Percentiles rank a stretch among this genome's conserved stretches.
Conservation (phyloP, 305 asterid genomes). For the Fraxinus nigra region DNA sequence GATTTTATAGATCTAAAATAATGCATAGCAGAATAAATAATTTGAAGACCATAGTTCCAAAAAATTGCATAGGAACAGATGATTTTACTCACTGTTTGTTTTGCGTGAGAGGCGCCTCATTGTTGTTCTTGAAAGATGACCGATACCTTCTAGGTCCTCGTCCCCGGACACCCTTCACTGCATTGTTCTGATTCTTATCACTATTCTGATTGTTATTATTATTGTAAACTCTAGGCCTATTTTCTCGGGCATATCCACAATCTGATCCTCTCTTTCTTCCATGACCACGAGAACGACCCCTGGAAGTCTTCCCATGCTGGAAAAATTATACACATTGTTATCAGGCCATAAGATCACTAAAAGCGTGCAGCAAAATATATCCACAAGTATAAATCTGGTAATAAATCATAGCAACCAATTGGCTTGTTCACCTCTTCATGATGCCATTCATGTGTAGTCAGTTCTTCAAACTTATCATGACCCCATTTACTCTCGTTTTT, state of each 20-base stretch:
- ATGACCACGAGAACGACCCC: conserved; percentile 74
- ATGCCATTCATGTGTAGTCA: conserved; percentile 60
- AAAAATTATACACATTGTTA: conserved; percentile 23
- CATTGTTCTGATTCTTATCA: conserved; percentile 46
- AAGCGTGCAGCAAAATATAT: neutral
- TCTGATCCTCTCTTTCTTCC: conserved; percentile 62
- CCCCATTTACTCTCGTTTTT: conserved; percentile 97
- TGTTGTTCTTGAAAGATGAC: conserved; percentile 51
- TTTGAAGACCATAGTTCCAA: neutral
- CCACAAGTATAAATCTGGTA: neutral
- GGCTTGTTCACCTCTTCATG: conserved; percentile 59
- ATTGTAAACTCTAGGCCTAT: conserved; percentile 45
- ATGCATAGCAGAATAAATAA: conserved; percentile 13
- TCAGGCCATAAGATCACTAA: conserved; percentile 10
- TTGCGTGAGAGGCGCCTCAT: conserved; percentile 45
- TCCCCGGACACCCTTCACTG: conserved; percentile 65
- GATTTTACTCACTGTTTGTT: conserved; percentile 61
- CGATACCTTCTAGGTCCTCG: conserved; percentile 91
- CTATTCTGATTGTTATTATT: neutral
- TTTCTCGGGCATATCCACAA: conserved; percentile 54
- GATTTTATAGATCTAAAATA: conserved; percentile 55
- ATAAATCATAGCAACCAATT: neutral
- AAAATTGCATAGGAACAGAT: neutral
- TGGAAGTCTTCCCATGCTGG: conserved; percentile 67
- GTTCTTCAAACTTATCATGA: conserved; percentile 96